Conservation (phyloP, 225 moss, liverwort and hornwort species). For the Neckera pumila region DNA sequence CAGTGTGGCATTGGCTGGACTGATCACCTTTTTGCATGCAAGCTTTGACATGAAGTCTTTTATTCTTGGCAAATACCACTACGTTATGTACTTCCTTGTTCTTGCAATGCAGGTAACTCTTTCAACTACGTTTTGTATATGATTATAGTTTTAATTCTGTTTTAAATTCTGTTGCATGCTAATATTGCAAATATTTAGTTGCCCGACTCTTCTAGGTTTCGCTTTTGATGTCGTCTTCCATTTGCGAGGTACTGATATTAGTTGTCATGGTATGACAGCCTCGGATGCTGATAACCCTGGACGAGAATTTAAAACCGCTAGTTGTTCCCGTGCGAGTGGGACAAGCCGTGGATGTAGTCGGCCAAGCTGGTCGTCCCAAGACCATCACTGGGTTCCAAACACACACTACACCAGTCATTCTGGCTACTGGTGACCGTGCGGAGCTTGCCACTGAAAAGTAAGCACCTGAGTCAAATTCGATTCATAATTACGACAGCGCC, state of each 20-base stretch:
- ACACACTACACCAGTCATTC: slow-evolving; percentile 89
- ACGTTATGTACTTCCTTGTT: slow-evolving; percentile 88
- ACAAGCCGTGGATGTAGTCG: slow-evolving; percentile 99
- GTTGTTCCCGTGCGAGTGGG: slow-evolving; percentile 95
- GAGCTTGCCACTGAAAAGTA: slow-evolving; percentile 97
- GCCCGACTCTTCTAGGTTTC: background rate
- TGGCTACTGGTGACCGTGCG: slow-evolving; percentile 96
- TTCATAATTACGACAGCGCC: background rate
- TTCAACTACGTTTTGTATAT: background rate
- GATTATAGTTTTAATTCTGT: background rate
- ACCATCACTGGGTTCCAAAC: slow-evolving; percentile 99
- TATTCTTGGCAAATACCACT: slow-evolving; percentile 93
- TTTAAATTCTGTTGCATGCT: background rate
- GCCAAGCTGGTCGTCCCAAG: slow-evolving; percentile 97
- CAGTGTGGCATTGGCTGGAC: slow-evolving; percentile 88
- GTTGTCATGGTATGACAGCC: slow-evolving; percentile 51
- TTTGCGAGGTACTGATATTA: background rate
- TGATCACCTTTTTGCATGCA: slow-evolving; percentile 92
- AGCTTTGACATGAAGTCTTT: slow-evolving; percentile 94
- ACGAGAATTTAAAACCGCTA: slow-evolving; percentile 87
- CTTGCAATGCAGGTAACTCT: slow-evolving; percentile 90
- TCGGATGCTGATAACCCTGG: slow-evolving; percentile 91
- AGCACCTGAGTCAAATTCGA: background rate
- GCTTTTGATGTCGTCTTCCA: background rate
- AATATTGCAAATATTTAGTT: background rate